Percentiles rank a stretch among this genome's conserved stretches.
These are phyloP conservation scores for Arthroderma sp. DNA, from an alignment of 2,329 filamentous ascomycete species.

Conservation along the genomic window DNA sequence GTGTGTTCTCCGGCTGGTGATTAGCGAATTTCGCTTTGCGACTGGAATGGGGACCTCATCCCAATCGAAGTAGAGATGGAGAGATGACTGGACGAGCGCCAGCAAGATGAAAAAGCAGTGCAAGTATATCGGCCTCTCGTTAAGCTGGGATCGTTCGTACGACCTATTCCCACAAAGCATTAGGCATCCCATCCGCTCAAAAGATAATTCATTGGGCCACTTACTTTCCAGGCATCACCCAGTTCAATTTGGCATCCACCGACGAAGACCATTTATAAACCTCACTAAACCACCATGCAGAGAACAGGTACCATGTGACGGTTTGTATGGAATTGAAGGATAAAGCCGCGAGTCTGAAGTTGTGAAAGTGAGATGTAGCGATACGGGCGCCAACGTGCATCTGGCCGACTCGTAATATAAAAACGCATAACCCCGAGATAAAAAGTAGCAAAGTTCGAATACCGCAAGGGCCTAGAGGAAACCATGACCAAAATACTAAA, in stretches of 20 bases:
- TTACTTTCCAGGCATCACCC: constrained; percentile 58
- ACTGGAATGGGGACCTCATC: constrained; percentile 52
- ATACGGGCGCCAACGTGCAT: constrained; percentile 65
- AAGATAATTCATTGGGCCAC: constrained; percentile 24
- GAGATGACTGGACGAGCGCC: constrained; percentile 54
- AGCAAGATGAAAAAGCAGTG: constrained; percentile 57
- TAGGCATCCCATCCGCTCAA: neutral
- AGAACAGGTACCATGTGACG: constrained; percentile 62
- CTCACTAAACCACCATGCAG: constrained; percentile 67
- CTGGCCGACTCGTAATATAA: constrained; percentile 75
- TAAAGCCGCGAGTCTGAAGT: constrained; percentile 47
- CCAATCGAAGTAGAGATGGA: constrained; percentile 61
- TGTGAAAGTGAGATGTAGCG: constrained; percentile 54
- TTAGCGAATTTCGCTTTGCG: constrained; percentile 24
- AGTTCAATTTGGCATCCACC: constrained; percentile 50
- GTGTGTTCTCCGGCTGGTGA: constrained; percentile 28
- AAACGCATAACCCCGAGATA: constrained; percentile 60
- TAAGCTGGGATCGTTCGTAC: constrained; percentile 61
- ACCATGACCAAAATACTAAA: constrained; percentile 72
- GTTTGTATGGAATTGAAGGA: constrained; percentile 56
- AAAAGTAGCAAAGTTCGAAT: constrained; percentile 66
- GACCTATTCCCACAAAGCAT: constrained; percentile 21
- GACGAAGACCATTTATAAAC: constrained; percentile 65
- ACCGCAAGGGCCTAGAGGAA: constrained; percentile 64
- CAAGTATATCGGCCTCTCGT: constrained; percentile 76